Evolutionary conservation across 495 filamentous ascomycete genomes (phyloP), one percentile per base, ranked within the genome.

Genomic region (Saxophila tyrrhenica): DNA sequence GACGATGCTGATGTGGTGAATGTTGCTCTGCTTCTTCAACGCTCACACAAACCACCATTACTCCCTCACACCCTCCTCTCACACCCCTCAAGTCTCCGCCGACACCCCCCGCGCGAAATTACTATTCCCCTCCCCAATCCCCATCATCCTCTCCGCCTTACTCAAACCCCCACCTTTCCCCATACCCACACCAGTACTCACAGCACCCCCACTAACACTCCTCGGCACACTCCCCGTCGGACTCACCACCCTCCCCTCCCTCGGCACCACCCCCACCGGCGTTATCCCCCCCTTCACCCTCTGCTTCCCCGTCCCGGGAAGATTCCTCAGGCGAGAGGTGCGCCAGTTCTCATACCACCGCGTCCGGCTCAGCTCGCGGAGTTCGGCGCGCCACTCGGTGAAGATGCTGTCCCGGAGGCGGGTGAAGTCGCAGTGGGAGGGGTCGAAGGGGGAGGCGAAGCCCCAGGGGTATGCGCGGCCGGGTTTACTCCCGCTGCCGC

Each of bases 261-360:
- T 46, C 41, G 57, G 57, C 44, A 61, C 50, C 25, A 35, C 43
- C 13, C 25, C 58, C 7, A 50, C 46, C 9, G 61, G 61, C 24
- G 61, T 63, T 17, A 56, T 46, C 15, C 61, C 61, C 1, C 51
- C 53, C 25, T 42, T 39, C 8, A 54, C 39, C 25, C 50, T 43
- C 47, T 44, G 25, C 48, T 17, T 10, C 5, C 38, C n/a, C 39
- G 35, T 3, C 2, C 54, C 54, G n/a, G 58, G 58, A 10, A 61
- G 20, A 22, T 54, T 65, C 54, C 70, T 68, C 57, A 87, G 68
- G 43, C 84, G 78, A 61, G 76, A 78, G 29, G 84, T 97, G 70
- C 92, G 80, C 92, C 92, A 98, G 59, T 87, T 82, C 69, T 98
- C 92, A 60, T 98, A 98, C 87, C 89, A 97, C 55, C 86, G 74